Evolutionary conservation across 192 early-diverging fungal species (phyloP).

Genomic region (Thamnidium elegans): DNA sequence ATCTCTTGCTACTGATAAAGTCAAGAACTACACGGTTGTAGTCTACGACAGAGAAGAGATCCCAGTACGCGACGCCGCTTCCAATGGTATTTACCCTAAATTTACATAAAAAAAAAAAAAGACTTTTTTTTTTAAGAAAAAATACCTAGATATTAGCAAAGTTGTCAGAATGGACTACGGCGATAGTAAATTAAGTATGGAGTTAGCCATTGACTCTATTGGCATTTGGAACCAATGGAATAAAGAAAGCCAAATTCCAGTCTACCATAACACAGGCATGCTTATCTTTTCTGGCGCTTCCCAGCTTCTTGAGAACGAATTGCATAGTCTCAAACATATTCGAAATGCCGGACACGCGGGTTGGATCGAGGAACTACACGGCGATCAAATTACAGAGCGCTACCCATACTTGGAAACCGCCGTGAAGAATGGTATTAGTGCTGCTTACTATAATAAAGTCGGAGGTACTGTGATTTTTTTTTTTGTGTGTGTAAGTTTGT

Average conservation of each 20-base stretch:
- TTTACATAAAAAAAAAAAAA: not conserved
- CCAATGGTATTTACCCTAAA: constrained; percentile 31
- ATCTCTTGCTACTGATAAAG: constrained; percentile 18
- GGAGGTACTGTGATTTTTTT: constrained; percentile 18
- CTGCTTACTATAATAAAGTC: constrained; percentile 32
- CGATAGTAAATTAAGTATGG: constrained; percentile 19
- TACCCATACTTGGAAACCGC: constrained; percentile 27
- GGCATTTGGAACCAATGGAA: constrained; percentile 32
- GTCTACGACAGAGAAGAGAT: constrained; percentile 34
- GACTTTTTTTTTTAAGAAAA: not conserved
- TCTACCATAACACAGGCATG: constrained; percentile 28
- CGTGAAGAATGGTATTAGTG: constrained; percentile 24
- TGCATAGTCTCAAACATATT: constrained; percentile 18
- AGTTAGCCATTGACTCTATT: constrained; percentile 22
- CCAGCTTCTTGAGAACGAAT: constrained; percentile 23
- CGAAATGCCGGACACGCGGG: constrained; percentile 24
- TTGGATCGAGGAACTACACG: constrained; percentile 26
- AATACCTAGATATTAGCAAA: constrained; percentile 35
- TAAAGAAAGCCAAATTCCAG: constrained; percentile 17
- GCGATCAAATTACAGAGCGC: constrained; percentile 20
- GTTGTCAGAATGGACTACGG: constrained; percentile 35
- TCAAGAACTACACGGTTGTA: constrained; percentile 23
- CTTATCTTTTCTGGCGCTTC: constrained; percentile 20
- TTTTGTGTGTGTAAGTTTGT: not conserved
- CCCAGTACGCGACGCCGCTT: constrained; percentile 37